phyloP scores from a whole-genome alignment of 805 yeast species.

The Starmerella riodocensis region DNA sequence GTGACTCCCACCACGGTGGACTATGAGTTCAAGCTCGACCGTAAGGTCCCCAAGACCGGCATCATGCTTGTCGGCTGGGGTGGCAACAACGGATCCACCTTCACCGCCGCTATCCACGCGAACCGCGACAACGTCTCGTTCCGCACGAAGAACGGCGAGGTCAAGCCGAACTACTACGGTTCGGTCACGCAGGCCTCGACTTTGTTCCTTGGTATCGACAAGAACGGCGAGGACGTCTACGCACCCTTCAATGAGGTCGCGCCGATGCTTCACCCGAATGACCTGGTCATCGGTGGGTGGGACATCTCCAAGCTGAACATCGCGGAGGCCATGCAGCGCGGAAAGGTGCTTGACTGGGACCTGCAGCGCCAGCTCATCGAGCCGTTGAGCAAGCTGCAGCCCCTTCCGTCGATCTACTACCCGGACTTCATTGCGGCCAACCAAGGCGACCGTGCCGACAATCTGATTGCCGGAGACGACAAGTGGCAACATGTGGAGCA shows the following conservation, averaged over 20 bases:
- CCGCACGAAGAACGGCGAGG: conserved; percentile 67
- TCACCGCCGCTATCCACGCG: conserved; percentile 73
- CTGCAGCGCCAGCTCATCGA: conserved; percentile 64
- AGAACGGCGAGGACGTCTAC: conserved; percentile 68
- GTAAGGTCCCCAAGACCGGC: conserved; percentile 74
- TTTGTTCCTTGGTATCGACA: conserved; percentile 76
- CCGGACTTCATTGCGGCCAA: conserved; percentile 95
- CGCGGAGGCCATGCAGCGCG: conserved; percentile 67
- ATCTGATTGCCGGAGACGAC: conserved; percentile 54
- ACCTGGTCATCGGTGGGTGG: conserved; percentile 87
- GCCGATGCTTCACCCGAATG: conserved; percentile 83
- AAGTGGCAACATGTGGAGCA: conserved; percentile 86
- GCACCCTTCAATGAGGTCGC: conserved; percentile 83
- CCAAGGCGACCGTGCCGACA: conserved; percentile 85
- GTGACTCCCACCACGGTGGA: conserved; percentile 63
- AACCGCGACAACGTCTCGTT: conserved; percentile 67
- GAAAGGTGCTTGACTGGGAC: conserved; percentile 75
- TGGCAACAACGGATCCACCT: conserved; percentile 91
- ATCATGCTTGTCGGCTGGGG: conserved; percentile 86
- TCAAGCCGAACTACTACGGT: conserved; percentile 75
- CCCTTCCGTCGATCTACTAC: conserved; percentile 78
- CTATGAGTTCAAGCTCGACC: conserved; percentile 76
- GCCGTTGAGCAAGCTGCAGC: conserved; percentile 47
- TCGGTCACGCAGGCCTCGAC: conserved; percentile 91
- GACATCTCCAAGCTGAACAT: conserved; percentile 67